A percentile compares a stretch with the other conserved stretches of the same genome.
Conservation (phyloP, 441 rosid genomes). For the Bruguiera hainesii region DNA sequence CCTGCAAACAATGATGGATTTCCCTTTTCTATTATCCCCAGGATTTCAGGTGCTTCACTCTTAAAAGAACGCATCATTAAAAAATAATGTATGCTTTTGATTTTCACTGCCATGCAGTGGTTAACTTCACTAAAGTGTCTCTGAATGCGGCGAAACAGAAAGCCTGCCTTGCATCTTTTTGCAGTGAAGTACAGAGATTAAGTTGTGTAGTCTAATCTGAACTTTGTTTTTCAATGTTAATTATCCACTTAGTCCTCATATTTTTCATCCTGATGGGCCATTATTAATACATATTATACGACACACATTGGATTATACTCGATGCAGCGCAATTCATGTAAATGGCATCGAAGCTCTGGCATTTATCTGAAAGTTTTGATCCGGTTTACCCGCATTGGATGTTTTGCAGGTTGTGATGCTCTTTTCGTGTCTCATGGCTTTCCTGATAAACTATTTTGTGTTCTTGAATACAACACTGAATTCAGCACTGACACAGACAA, state of each 20-base stretch:
- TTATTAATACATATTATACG: no score
- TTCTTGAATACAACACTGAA: slow-evolving; percentile 88
- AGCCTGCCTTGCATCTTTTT: no score
- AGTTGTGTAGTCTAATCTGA: not conserved
- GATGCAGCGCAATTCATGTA: no score
- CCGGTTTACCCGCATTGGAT: not conserved
- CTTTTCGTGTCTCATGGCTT: slow-evolving; percentile 72
- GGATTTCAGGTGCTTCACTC: slow-evolving; percentile 69
- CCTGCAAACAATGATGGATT: slow-evolving; percentile 47
- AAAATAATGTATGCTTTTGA: not conserved
- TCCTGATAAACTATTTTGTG: slow-evolving; percentile 84
- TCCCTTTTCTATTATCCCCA: slow-evolving; percentile 55
- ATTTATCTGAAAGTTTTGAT: not conserved
- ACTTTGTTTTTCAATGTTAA: not conserved
- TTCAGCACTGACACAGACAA: slow-evolving; percentile 82
- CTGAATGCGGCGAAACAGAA: no score
- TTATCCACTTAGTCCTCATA: no score
- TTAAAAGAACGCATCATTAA: slow-evolving; percentile 1
- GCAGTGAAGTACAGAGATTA: not conserved
- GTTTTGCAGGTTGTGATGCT: slow-evolving; percentile 59
- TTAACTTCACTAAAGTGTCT: no score
- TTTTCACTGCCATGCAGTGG: no score
- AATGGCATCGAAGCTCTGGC: no score
- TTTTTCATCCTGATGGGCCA: no score
- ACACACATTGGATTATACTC: no score